These are phyloP conservation scores for Heliamphora pulchella DNA, from an alignment of 179 eudicot genomes.

Conservation along the genomic window DNA sequence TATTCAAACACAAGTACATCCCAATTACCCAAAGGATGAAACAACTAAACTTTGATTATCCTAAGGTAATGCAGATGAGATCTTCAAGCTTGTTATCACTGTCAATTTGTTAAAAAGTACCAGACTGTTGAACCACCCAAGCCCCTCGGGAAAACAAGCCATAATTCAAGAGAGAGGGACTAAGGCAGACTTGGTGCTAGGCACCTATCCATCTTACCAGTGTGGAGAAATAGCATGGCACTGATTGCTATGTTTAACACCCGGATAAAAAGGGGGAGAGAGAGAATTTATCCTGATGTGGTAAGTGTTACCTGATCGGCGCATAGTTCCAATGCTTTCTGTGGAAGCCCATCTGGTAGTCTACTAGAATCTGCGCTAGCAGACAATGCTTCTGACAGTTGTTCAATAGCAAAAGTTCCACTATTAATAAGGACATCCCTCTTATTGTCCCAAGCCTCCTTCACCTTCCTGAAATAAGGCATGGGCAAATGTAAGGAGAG, in stretches of 20 bases:
- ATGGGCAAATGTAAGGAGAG: not conserved
- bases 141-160: not conserved
- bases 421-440: slow-evolving; percentile 61
- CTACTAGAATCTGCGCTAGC: slow-evolving; percentile 51
- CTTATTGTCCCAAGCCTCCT: slow-evolving; percentile 85
- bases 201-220: not conserved
- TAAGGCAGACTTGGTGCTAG: not conserved
- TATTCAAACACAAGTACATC: not conserved
- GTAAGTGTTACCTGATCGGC: slow-evolving; percentile 54
- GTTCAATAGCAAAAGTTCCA: slow-evolving; percentile 91
- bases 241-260: no score
- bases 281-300: not conserved
- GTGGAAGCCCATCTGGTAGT: slow-evolving; percentile 54
- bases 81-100: not conserved
- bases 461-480: slow-evolving; percentile 61
- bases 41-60: not conserved
- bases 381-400: slow-evolving; percentile 78
- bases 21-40: not conserved
- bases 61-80: not conserved
- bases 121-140: not conserved
- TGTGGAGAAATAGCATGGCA: not conserved
- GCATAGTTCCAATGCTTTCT: slow-evolving; percentile 53
- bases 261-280: not conserved
- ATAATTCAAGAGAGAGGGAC: not conserved
- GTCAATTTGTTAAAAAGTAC: not conserved